A percentile compares a stretch with the other conserved stretches of the same genome.
Evolutionary conservation across 2,329 filamentous ascomycete species (phyloP).

Genomic region (Fusarium sp.): DNA sequence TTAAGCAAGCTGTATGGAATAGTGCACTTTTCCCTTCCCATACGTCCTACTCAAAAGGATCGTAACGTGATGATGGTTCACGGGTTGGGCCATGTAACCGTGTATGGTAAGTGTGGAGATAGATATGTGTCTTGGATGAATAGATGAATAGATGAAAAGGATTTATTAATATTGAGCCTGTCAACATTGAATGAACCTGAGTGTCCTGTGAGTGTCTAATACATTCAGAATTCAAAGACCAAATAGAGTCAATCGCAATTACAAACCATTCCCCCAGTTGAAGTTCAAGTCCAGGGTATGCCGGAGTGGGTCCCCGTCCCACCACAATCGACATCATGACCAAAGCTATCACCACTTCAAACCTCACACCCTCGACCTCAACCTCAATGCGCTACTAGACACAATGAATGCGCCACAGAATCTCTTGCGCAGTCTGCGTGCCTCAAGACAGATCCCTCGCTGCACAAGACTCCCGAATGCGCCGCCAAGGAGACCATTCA

Average conservation of each 20-base stretch:
- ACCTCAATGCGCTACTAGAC: conserved; percentile 21
- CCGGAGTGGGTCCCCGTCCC: conserved; percentile 21
- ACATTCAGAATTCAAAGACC: too few relatives aligned
- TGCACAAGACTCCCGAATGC: conserved; percentile 25
- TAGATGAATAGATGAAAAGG: too few relatives aligned
- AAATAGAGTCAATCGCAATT: background rate
- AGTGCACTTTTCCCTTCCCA: too few relatives aligned
- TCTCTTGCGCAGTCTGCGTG: conserved; percentile 47
- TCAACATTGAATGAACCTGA: too few relatives aligned
- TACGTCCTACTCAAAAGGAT: too few relatives aligned
- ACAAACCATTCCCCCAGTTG: background rate
- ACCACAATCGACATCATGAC: conserved; percentile 37
- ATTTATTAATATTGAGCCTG: too few relatives aligned
- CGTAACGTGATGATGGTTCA: too few relatives aligned
- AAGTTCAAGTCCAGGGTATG: background rate
- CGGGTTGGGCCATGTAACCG: too few relatives aligned
- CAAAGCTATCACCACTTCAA: conserved; percentile 11
- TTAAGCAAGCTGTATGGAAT: too few relatives aligned
- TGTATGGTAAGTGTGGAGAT: too few relatives aligned
- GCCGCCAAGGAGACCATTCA: conserved; percentile 34
- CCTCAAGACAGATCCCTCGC: conserved; percentile 21
- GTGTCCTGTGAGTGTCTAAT: too few relatives aligned
- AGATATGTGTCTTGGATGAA: too few relatives aligned
- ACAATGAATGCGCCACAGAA: conserved; percentile 49
- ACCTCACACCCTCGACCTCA: conserved; percentile 1